Conservation (phyloP, 1,284 basidiomycete species). For the Stygiomarasmius scandens region DNA sequence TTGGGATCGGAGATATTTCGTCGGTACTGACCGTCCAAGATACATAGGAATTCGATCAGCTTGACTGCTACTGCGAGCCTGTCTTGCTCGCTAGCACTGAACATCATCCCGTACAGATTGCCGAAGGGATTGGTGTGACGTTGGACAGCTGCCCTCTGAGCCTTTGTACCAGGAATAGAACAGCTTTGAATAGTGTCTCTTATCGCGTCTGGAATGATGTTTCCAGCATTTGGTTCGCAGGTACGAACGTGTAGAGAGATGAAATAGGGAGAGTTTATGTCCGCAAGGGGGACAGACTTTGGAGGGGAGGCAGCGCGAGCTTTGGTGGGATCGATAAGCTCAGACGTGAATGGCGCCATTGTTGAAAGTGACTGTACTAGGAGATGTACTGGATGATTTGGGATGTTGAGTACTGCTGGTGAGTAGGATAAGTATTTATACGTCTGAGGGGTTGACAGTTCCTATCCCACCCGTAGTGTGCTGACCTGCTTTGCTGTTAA, state of each 20-base stretch:
- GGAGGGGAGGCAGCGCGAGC: too few relatives aligned
- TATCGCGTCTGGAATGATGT: constrained; percentile 20
- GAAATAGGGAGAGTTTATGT: constrained; percentile 16
- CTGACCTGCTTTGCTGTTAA: too few relatives aligned
- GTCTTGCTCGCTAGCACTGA: constrained; percentile 4
- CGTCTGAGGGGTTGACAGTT: too few relatives aligned
- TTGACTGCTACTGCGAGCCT: neutral
- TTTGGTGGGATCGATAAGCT: neutral
- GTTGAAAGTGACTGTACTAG: too few relatives aligned
- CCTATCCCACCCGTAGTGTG: too few relatives aligned
- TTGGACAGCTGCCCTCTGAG: constrained; percentile 20
- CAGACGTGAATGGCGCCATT: neutral
- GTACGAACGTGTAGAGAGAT: constrained; percentile 22
- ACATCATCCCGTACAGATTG: constrained; percentile 22
- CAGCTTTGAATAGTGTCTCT: constrained; percentile 21
- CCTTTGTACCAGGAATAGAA: constrained; percentile 18
- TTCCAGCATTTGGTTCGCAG: constrained; percentile 17
- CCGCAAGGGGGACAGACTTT: neutral
- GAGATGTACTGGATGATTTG: too few relatives aligned
- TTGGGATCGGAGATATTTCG: too few relatives aligned
- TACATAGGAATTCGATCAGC: constrained; percentile 23
- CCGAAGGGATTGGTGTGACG: constrained; percentile 24
- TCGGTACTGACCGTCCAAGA: constrained; percentile 21
- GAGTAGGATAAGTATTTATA: too few relatives aligned
- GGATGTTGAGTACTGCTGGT: too few relatives aligned